A percentile compares a stretch with the other conserved stretches of the same genome.
Conservation (phyloP, 2,329 filamentous ascomycete species). For the Chaetoscypha palmicola region DNA sequence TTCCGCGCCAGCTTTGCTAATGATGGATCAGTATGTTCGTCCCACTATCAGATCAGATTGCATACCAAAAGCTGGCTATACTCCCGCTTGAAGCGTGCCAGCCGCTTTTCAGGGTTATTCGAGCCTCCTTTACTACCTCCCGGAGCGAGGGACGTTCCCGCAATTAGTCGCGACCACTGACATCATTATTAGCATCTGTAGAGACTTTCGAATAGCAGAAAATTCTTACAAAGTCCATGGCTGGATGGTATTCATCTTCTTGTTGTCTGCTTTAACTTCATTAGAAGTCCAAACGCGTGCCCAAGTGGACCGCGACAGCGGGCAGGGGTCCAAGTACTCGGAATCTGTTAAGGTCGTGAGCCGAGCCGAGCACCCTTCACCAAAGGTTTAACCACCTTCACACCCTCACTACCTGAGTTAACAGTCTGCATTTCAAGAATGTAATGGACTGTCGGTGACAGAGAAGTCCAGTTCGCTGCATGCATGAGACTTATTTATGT, state of each 20-base stretch:
- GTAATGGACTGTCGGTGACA: too few relatives aligned
- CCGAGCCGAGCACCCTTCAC: too few relatives aligned
- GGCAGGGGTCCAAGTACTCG: slow-evolving; percentile 6
- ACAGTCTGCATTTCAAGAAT: too few relatives aligned
- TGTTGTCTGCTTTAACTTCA: slow-evolving; percentile 6
- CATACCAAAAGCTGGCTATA: slow-evolving; percentile 55
- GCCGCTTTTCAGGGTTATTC: slow-evolving; percentile 55
- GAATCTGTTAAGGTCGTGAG: too few relatives aligned
- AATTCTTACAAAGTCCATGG: slow-evolving; percentile 28
- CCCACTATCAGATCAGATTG: background rate
- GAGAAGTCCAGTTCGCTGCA: too few relatives aligned
- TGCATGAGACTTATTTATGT: too few relatives aligned
- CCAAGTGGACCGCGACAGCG: background rate
- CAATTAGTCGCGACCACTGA: slow-evolving; percentile 62
- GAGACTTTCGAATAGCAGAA: background rate
- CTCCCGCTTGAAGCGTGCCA: slow-evolving; percentile 61
- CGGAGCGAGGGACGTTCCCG: slow-evolving; percentile 49
- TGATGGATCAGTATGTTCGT: slow-evolving; percentile 7
- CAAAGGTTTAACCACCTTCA: too few relatives aligned
- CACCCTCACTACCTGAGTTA: too few relatives aligned
- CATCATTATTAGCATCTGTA: slow-evolving; percentile 10
- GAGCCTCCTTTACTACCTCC: slow-evolving; percentile 52
- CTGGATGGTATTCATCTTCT: slow-evolving; percentile 11
- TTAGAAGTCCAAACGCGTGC: slow-evolving; percentile 6
- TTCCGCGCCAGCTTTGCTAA: slow-evolving; percentile 54